phyloP scores from a whole-genome alignment of 768 basidiomycete species.

The Termitomyces sp. region DNA sequence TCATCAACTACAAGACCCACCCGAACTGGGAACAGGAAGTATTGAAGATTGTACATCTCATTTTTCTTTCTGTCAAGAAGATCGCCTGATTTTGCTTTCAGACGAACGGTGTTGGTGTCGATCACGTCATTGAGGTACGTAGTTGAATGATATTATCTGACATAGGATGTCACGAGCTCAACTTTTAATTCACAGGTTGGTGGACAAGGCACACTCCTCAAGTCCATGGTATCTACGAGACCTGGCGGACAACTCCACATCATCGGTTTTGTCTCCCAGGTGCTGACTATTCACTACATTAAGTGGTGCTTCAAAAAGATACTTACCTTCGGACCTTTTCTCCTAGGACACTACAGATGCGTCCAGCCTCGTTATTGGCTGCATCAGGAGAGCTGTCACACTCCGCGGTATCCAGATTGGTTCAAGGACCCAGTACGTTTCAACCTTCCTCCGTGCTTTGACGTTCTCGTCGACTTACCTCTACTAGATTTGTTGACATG shows the following conservation, averaged over 20 bases:
- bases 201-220: constrained; percentile 48
- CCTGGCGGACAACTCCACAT: constrained; percentile 45
- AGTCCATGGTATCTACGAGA: constrained; percentile 38
- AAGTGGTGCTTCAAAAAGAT: not conserved
- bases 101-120: constrained; percentile 38
- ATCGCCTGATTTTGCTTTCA: constrained; percentile 19
- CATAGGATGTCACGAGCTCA: not conserved
- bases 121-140: constrained; percentile 39
- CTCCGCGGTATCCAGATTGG: constrained; percentile 57
- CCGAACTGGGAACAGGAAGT: constrained; percentile 60
- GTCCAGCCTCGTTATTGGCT: constrained; percentile 21
- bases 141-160: not conserved
- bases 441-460: not conserved
- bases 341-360: constrained; percentile 25
- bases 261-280: constrained; percentile 52
- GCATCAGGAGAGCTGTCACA: constrained; percentile 38
- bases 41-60: constrained; percentile 36
- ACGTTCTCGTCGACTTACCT: not conserved
- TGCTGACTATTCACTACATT: constrained; percentile 17
- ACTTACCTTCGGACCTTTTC: not conserved
- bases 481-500: constrained; percentile 50
- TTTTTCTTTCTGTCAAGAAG: constrained; percentile 1
- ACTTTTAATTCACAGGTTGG: constrained; percentile 44
- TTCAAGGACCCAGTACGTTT: constrained; percentile 53
- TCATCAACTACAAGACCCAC: constrained; percentile 61